A percentile compares a stretch with the other conserved stretches of the same genome.
Evolutionary conservation across 1,139 yeast species (phyloP).

Genomic region (Geotrichum candidum): DNA sequence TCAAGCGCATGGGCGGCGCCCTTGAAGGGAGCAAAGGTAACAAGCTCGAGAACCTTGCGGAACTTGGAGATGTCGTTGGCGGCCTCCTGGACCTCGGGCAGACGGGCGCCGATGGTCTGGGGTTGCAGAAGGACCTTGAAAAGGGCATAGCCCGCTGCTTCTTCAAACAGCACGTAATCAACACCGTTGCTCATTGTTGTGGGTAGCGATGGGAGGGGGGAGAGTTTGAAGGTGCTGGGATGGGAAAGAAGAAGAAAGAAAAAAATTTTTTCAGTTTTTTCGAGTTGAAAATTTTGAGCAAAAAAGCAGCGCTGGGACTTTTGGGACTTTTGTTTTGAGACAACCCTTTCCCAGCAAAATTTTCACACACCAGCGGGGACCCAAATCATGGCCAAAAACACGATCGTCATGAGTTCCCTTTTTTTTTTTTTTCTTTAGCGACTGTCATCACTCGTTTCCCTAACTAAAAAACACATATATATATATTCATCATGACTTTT

Average conservation of each 20-base stretch:
- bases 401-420: not conserved
- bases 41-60: conserved; percentile 88
- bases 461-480: not conserved
- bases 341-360: not conserved
- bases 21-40: conserved; percentile 95
- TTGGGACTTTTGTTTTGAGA: not conserved
- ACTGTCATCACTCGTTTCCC: not conserved
- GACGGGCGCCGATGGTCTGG: conserved; percentile 86
- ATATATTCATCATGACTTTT: not conserved
- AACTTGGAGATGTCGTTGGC: conserved; percentile 80
- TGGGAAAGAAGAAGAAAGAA: not conserved
- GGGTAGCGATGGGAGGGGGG: not conserved
- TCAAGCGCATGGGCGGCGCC: conserved; percentile 99
- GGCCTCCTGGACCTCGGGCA: conserved; percentile 92
- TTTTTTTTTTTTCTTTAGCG: not conserved
- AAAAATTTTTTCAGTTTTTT: conserved; percentile 2
- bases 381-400: not conserved
- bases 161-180: conserved; percentile 93
- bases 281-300: not conserved
- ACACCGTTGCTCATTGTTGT: conserved; percentile 33
- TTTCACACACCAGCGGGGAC: not conserved
- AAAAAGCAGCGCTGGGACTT: not conserved
- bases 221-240: not conserved
- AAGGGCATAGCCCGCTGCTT: conserved; percentile 97
- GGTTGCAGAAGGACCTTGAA: conserved; percentile 92